Percentiles rank a stretch among this genome's conserved stretches.
Conservation (phyloP, 441 rosid genomes). For the Jatropha multifida region DNA sequence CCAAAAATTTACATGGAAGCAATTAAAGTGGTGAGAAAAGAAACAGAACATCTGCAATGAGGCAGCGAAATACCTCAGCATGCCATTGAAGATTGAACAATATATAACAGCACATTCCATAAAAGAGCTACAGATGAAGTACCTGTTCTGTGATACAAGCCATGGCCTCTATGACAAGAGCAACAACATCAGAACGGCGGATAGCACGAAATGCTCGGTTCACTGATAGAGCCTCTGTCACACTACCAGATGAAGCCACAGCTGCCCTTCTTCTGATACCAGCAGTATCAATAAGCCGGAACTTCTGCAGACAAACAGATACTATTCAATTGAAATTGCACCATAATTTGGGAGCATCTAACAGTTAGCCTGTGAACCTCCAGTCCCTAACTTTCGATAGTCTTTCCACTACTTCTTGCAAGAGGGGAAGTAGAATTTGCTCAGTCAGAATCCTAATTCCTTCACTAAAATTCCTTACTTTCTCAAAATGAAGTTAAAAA, state of each 20-base stretch:
- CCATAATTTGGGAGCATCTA: not conserved
- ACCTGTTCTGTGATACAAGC: slow-evolving; percentile 98
- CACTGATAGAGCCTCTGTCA: slow-evolving; percentile 89
- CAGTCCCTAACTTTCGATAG: not conserved
- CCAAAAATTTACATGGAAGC: not conserved
- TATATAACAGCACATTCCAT: not conserved
- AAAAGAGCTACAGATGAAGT: slow-evolving; percentile 24
- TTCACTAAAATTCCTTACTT: not conserved
- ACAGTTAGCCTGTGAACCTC: not conserved
- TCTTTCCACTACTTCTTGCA: not conserved
- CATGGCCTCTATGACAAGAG: slow-evolving; percentile 95
- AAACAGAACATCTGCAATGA: not conserved
- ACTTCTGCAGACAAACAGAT: slow-evolving; percentile 57
- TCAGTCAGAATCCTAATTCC: not conserved
- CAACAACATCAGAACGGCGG: slow-evolving; percentile 93
- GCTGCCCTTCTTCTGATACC: slow-evolving; percentile 94
- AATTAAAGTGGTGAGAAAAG: not conserved
- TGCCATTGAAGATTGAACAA: slow-evolving; percentile 6
- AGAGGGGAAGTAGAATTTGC: not conserved
- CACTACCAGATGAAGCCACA: slow-evolving; percentile 87
- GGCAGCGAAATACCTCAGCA: not conserved
- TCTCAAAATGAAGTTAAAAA: not conserved
- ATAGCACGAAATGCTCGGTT: slow-evolving; percentile 91
- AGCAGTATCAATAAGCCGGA: slow-evolving; percentile 90
- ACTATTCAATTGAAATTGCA: slow-evolving; percentile 1